Evolutionary conservation across 2,329 filamentous ascomycete species (phyloP), one percentile per base, ranked within the genome.

Genomic region (Sporothrix brunneoviolacea): DNA sequence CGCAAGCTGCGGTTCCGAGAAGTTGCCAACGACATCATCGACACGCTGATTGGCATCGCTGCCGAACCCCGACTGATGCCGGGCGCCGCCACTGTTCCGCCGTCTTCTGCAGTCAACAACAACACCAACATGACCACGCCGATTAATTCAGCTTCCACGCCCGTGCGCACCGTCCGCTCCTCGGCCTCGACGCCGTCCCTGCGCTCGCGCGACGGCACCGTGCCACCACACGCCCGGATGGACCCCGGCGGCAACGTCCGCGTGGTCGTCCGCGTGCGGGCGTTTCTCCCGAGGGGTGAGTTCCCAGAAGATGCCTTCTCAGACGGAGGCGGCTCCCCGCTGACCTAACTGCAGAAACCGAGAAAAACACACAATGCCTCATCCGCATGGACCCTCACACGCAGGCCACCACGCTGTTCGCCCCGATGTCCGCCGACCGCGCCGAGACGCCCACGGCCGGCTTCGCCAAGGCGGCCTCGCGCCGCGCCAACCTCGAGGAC

Each of bases 331-430:
- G n/a, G n/a, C n/a, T n/a, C n/a, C n/a, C n/a, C 1, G 45, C 28
- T 53, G 22, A 50, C 40, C n/a, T 27, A 28, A 40, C 48, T n/a
- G 37, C 63, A 97, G 93, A 98, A 67, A 78, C 85, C 61, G 81
- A 94, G 49, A 82, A 86, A 62, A 79, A 83, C 50, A 86, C 90
- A 54, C 76, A 85, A 74, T 97, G 93, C 65, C 77, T 98, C 38
- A 86, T 98, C 58, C 77, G 82, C 55, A 98, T 98, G 93, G 84
- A 96, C 64, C 90, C 91, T 19, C 71, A 79, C 30, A 90, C 85
- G 2, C 89, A 98, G 69, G 79, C 80, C 65, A 98, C 93, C 2
- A 94, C 80, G 1, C 78, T 98, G 4, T 75, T 83, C 39, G 80
- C 84, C 4, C 90, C 91, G 1, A 73, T 19, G 18, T 41, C 52